Percentiles rank a stretch among this genome's conserved stretches.
phyloP scores from a whole-genome alignment of 495 filamentous ascomycete genomes.

The Poronia punctata region DNA sequence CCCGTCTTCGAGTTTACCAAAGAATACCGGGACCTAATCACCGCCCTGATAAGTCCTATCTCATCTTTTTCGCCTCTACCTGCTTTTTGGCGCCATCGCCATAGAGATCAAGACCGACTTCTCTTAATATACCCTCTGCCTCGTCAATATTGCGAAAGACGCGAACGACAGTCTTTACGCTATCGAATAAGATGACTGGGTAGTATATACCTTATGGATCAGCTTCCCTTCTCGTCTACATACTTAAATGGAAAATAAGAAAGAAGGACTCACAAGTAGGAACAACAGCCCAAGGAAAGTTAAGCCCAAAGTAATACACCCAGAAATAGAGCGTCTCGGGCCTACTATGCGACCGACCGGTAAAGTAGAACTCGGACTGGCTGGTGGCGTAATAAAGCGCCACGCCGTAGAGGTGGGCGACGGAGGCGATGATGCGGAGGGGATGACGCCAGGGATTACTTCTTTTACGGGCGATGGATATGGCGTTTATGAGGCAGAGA shows the following conservation, averaged over 20 bases:
- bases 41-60: no score
- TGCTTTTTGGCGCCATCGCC: neutral
- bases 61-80: slow-evolving; percentile 20
- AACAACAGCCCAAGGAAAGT: slow-evolving; percentile 78
- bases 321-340: slow-evolving; percentile 81
- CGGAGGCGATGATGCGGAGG: slow-evolving; percentile 62
- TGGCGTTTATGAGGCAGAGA: slow-evolving; percentile 62
- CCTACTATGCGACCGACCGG: slow-evolving; percentile 55
- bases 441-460: slow-evolving; percentile 59
- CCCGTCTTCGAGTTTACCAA: no score
- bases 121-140: slow-evolving; percentile 20
- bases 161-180: slow-evolving; percentile 39
- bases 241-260: no score
- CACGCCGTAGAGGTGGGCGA: slow-evolving; percentile 83
- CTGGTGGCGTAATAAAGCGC: slow-evolving; percentile 80
- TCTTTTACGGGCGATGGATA: slow-evolving; percentile 43
- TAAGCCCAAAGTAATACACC: slow-evolving; percentile 82
- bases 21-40: no score
- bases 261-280: slow-evolving; percentile 39
- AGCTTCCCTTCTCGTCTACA: no score
- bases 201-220: neutral
- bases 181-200: slow-evolving; percentile 45
- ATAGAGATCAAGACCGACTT: slow-evolving; percentile 12
- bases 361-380: slow-evolving; percentile 56
- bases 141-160: slow-evolving; percentile 39